Base-by-base conservation (phyloP, 164 flowering plant genomes). In the Kingdonia uniflora region DNA sequence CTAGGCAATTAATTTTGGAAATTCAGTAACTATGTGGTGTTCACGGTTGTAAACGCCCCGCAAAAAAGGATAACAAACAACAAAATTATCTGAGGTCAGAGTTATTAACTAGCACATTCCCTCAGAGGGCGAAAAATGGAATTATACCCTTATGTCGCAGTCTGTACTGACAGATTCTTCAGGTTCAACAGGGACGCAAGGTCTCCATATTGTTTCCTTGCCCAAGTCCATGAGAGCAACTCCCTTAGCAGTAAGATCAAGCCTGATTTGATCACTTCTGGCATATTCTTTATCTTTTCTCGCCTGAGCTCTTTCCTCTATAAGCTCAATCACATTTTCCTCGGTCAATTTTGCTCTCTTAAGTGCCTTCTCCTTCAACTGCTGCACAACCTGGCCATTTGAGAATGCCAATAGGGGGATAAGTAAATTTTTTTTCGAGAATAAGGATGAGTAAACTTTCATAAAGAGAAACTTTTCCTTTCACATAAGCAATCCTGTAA, bases 151-250 rank as follows among this genome's bases (percentile, higher is more conserved):
- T 19, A 44, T 44, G 21, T 6, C 1, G 19, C 19, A n/a, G 48
- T n/a, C 11, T 5, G 33, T 23, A 19, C 46, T 7, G 15, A 41
- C 20, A 2, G 46, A 8, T 14, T 37, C 42, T 42, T 37, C 43
- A 41, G 37, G 42, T 37, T 52, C 51, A 47, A 47, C 51, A 0
- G 90, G 84, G 42, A 80, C 75, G 57, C 87, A 81, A 2, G 98
- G 95, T 65, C 91, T 76, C 99, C 99, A 92, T 11, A 73, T 57
- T 0, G 95, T 92, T 21, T 70, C 76, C 42, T 52, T 65, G 10
- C 82, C 86, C 37, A 65, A 60, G 63, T 88, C 99, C 95, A 88
- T 84, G 14, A 88, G 71, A 20, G 80, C 73, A 47, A 92, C 82
- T 29, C 99, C 99, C 63, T 76, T 77, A 10, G 59, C 60, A 11